Evolutionary conservation across 2,329 filamentous ascomycete genomes (phyloP).

Genomic region (Pseudocercospora pini-densiflorae): DNA sequence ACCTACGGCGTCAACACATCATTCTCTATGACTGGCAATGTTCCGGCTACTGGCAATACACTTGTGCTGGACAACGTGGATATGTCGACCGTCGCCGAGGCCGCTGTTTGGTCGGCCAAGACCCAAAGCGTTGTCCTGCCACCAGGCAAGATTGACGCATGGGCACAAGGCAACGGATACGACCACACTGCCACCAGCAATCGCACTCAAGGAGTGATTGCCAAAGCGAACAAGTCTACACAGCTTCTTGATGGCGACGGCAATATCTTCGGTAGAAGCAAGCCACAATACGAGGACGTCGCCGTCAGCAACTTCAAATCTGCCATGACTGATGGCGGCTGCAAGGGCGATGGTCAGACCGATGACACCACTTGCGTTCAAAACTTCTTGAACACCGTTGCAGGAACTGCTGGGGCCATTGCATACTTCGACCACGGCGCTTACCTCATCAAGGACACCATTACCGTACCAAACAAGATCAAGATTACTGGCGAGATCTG

Average conservation of each 20-base stretch:
- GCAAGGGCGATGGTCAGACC: conserved; percentile 82
- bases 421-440: conserved; percentile 69
- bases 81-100: conserved; percentile 67
- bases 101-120: conserved; percentile 65
- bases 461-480: conserved; percentile 64
- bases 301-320: conserved; percentile 75
- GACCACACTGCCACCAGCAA: conserved; percentile 49
- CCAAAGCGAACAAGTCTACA: conserved; percentile 50
- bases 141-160: conserved; percentile 73
- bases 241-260: conserved; percentile 68
- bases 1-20: conserved; percentile 76
- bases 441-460: conserved; percentile 64
- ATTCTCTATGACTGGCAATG: conserved; percentile 66
- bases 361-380: conserved; percentile 90
- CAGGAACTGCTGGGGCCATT: conserved; percentile 57
- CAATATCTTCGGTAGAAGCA: conserved; percentile 78
- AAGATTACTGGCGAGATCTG: conserved; percentile 91
- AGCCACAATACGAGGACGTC: conserved; percentile 82
- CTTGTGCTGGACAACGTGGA: conserved; percentile 90
- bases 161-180: conserved; percentile 81
- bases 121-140: conserved; percentile 65
- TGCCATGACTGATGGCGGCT: conserved; percentile 73
- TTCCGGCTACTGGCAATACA: conserved; percentile 74
- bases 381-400: conserved; percentile 70
- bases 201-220: conserved; percentile 15